Evolutionary conservation across 2,329 filamentous ascomycete species (phyloP), one percentile per base, ranked within the genome.

Genomic region (Phyllosticta citriasiana): DNA sequence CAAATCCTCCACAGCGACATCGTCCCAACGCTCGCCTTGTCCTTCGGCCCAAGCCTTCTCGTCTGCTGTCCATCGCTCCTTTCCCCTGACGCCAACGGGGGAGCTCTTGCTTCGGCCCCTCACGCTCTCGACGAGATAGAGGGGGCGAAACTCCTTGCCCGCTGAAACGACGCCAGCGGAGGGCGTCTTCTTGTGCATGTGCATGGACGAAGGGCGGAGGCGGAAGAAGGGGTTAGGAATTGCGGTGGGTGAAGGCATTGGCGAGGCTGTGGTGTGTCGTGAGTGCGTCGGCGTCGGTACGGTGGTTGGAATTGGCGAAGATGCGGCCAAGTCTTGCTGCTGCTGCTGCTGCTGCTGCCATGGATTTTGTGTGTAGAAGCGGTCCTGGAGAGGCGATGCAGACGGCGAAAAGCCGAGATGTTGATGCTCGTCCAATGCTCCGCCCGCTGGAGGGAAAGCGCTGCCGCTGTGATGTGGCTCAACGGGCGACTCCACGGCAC

Each of bases 121-220:
- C 24, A 54, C 83, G 30, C 79, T 85, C 72, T 95, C 89, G 6
- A 96, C 84, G 24, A 96, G 84, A 73, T 89, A 93, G 8, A 97
- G 77, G 0, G 92, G 92, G 66, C 88, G 86, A 68, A 92, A 87
- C 69, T 94, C 90, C 65, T 75, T 83, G 53, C 73, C 74, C 4
- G 76, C 75, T 4, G 40, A 47, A 5, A 47, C 16, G n/a, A 47
- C 40, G n/a, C 40, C 16, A n/a, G 14, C 40, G 0, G 81, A 83
- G 58, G 73, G 75, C 0, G 77, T 73, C 40, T 80, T 78, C 54
- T 73, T 71, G 63, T 79, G 77, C 33, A 78, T 75, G 12, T 70
- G 66, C 35, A 68, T 55, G 16, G 70, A 67, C 22, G 57, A 51
- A 10, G 12, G 27, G 54, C 5, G 35, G 26, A 6, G 33, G 22